These are phyloP conservation scores for Penicillium atrosanguineum DNA, from an alignment of 495 filamentous ascomycete genomes.

Conservation along the genomic window DNA sequence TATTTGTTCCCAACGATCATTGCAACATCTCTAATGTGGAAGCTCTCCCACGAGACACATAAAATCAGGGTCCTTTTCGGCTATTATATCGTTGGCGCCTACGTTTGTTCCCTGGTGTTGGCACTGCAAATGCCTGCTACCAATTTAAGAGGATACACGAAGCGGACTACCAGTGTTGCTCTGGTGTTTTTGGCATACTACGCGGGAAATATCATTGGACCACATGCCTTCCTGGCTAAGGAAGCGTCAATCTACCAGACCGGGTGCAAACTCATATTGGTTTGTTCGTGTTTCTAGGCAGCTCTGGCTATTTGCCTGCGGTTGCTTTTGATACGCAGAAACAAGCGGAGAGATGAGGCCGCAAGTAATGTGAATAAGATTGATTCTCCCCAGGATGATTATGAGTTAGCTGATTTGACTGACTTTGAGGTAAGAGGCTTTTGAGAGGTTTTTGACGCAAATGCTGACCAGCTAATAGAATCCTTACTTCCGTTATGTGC, in stretches of 20 bases:
- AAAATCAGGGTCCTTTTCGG: conserved; percentile 35
- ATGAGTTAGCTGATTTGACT: conserved; percentile 19
- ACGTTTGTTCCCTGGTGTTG: conserved; percentile 38
- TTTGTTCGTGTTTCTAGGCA: conserved; percentile 21
- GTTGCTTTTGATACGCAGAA: conserved; percentile 11
- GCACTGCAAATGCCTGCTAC: conserved; percentile 41
- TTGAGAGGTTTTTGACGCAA: neutral
- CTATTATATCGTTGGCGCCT: conserved; percentile 41
- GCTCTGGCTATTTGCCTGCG: conserved; percentile 16
- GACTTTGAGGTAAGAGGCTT: conserved; percentile 21
- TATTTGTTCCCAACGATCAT: conserved; percentile 37
- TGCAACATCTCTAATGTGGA: conserved; percentile 35
- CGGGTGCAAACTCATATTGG: conserved; percentile 32
- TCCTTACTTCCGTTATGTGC: conserved; percentile 20
- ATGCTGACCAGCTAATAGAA: conserved; percentile 14
- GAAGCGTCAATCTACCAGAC: conserved; percentile 36
- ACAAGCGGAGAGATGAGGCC: conserved; percentile 17
- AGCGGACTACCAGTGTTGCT: conserved; percentile 37
- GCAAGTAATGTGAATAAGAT: neutral
- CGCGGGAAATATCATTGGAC: conserved; percentile 33
- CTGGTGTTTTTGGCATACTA: conserved; percentile 43
- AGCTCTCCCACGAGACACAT: conserved; percentile 26
- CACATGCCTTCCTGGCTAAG: conserved; percentile 33
- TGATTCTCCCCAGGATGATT: neutral
- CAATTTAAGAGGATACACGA: conserved; percentile 42